Percentiles rank a stretch among this genome's conserved stretches.
phyloP scores from a whole-genome alignment of 2,329 filamentous ascomycete genomes.

The Exserohilum turcica region DNA sequence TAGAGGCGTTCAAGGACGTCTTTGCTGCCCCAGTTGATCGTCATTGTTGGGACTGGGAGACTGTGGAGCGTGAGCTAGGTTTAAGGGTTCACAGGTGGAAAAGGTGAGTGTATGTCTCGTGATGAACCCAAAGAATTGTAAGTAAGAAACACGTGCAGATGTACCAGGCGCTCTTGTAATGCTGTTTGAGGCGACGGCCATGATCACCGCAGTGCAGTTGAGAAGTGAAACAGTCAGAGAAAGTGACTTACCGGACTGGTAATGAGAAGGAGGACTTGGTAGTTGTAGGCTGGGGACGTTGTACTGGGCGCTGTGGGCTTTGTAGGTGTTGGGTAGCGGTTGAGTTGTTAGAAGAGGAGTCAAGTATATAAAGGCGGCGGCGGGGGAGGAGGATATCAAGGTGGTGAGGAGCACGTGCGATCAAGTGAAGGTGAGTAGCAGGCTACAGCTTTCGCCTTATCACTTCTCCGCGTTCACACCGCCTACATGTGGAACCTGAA shows the following conservation, averaged over 20 bases:
- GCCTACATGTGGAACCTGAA: background rate
- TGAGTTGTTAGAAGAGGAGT: background rate
- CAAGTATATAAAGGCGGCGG: background rate
- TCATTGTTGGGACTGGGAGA: slow-evolving; percentile 24
- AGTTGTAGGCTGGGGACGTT: too few species aligned
- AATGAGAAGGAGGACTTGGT: too few species aligned
- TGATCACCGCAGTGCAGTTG: too few species aligned
- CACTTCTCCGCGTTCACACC: background rate
- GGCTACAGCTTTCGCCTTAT: background rate
- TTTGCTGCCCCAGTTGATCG: slow-evolving; percentile 46
- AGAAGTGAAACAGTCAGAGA: too few species aligned
- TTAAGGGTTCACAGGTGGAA: background rate
- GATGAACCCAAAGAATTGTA: background rate
- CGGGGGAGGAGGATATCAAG: background rate
- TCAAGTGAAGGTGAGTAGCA: background rate
- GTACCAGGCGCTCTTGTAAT: too few species aligned
- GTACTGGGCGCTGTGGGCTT: too few species aligned
- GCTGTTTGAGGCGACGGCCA: too few species aligned
- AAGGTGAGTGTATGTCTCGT: background rate
- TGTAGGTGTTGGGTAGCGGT: too few species aligned
- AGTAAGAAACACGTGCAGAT: background rate
- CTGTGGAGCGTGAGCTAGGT: background rate
- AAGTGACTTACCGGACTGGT: too few species aligned
- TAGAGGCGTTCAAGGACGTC: slow-evolving; percentile 49
- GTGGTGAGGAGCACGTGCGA: background rate